Evolutionary conservation across 176 grass and related monocot species (phyloP), one percentile per base, ranked within the genome.

Genomic region (Typha latifolia): DNA sequence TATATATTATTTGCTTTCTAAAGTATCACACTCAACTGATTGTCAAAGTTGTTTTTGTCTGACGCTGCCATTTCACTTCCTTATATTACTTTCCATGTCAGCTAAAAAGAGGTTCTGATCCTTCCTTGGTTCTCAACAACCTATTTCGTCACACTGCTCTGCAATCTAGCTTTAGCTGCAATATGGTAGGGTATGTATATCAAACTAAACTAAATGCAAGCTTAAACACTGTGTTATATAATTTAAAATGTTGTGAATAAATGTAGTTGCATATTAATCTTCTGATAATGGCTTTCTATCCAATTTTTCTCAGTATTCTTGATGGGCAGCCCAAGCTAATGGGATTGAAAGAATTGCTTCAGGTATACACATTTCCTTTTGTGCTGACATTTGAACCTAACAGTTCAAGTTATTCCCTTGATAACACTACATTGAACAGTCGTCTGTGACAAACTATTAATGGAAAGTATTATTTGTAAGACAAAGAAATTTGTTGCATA

Each of bases 121-220:
- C 88, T 76, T 72, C 64, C 16, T 80, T 97, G 65, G 85, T 97
- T 49, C 81, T 97, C 49, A 97, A 97, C 76, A 97, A 92, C 48
- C 48, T 97, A 48, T 96, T 86, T 73, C 88, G 93, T 63, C 88
- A 84, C 67, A 96, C 93, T 74, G 72, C 93, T 75, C 80, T 96
- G 71, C 93, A 96, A 69, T 96, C 93, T 71, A 75, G 93, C 73
- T 96, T 96, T 84, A 96, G 88, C 82, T 96, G 93, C 86, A 96
- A 96, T 66, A 96, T 96, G 82, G 93, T 96, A 47, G 80, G 88
- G 93, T 91, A 83, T 89, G 93, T 91, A 78, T 34, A 14, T 69
- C 55, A 61, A 81, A 53, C 50, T 29, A 74, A 65, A 52, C 62
- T 74, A 31, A 2, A 27, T 63, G 12, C 13, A 13, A 4, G 23